Percentiles rank a stretch among this genome's conserved stretches.
Conservation (phyloP, 805 yeast species). For the Metschnikowia kunwiensis region DNA sequence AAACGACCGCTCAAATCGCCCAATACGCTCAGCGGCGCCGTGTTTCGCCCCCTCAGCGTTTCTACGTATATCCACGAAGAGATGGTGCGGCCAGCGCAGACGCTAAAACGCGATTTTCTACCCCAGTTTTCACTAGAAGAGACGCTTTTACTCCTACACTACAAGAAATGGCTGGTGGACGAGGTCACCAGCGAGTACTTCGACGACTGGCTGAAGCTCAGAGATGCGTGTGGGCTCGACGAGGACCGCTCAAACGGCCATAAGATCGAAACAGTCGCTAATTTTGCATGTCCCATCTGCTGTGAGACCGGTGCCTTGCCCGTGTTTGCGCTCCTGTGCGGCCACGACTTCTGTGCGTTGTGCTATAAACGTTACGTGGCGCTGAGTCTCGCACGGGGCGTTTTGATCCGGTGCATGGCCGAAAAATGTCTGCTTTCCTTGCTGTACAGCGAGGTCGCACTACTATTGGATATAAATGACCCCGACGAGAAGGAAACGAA, state of each 20-base stretch:
- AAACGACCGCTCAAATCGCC: constrained; percentile 9
- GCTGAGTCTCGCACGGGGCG: constrained; percentile 41
- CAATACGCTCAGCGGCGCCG: constrained; percentile 8
- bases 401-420: constrained; percentile 63
- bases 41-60: constrained; percentile 12
- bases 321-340: constrained; percentile 58
- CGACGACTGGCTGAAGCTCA: constrained; percentile 28
- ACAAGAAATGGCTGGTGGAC: constrained; percentile 39
- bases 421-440: constrained; percentile 48
- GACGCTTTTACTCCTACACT: constrained; percentile 33
- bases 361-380: constrained; percentile 66
- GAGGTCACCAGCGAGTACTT: constrained; percentile 37
- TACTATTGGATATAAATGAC: constrained; percentile 3
- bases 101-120: constrained; percentile 23
- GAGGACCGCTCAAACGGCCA: background rate
- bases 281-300: constrained; percentile 64
- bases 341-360: constrained; percentile 63
- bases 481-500: background rate
- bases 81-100: constrained; percentile 23
- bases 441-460: constrained; percentile 39
- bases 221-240: constrained; percentile 28
- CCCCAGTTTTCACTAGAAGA: constrained; percentile 31
- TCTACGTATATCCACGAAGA: constrained; percentile 23
- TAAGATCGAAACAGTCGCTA: background rate
- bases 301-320: constrained; percentile 47